Base-by-base conservation (phyloP, 2,329 filamentous ascomycete species). In the Rhinocladiella mackenziei region DNA sequence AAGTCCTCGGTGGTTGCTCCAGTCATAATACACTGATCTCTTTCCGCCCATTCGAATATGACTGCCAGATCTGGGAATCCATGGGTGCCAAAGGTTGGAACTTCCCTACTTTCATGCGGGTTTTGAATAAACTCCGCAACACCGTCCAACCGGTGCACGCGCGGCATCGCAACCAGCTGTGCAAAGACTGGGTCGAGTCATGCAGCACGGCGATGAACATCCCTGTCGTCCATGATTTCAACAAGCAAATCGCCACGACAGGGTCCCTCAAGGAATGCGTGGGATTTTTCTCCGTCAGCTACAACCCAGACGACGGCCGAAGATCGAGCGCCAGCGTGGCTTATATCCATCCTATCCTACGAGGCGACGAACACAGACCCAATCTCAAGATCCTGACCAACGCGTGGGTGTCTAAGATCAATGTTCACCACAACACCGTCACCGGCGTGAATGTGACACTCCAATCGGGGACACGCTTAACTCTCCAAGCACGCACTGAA, bases 1-100 rank as follows among this genome's bases (percentile, higher is more conserved):
- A 94, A 73, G 88, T 95, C 28, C 77, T 95, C 20, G 89, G 89
- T 56, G 89, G 89, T 56, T 95, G 89, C 75, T 94, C 88, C 32
- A 91, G 85, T 48, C 89, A 94, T 76, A 95, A 95, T 70, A 94
- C 89, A 14, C 75, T 94, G 59, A 94, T 95, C 66, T 92, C 86
- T 13, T 94, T 94, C 78, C 80, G 88, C 18, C 87, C 89, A 5
- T 94, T 94, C 62, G 81, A 89, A 65, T 89, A 94, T 65, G 89
- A 95, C 67, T 79, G 86, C 70, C 77, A 86, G 61, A 77, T 86
- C 58, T 95, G 89, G 89, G 83, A 89, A 60, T 78, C 77, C 22
- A 73, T 86, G 60, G 89, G 89, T 50, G 89, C 84, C 70, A 79
- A 78, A 62, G 88, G 88, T 59, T 95, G 89, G 89, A 80, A 78